Evolutionary conservation across 805 yeast species (phyloP).

Genomic region (Suhomyces faveliae): DNA sequence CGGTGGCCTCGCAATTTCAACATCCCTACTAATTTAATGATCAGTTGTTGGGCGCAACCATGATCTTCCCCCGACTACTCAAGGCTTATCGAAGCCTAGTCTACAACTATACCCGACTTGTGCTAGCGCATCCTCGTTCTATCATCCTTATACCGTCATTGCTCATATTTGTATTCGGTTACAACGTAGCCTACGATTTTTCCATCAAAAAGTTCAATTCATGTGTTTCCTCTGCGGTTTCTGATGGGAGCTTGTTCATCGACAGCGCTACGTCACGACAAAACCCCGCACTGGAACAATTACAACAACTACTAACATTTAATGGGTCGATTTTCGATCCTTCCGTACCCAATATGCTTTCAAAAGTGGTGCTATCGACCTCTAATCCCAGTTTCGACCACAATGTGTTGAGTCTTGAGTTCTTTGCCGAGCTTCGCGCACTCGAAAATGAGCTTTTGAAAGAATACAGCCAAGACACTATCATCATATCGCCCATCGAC

Average conservation of each 20-base stretch:
- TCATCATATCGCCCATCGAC: conserved; percentile 5
- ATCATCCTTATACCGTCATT: conserved; percentile 32
- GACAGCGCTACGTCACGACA: not conserved
- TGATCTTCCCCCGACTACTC: not conserved
- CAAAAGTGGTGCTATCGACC: conserved; percentile 10
- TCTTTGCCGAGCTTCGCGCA: conserved; percentile 11
- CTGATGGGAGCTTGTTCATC: not conserved
- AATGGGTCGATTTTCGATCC: not conserved
- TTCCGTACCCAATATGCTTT: not conserved
- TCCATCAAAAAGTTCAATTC: conserved; percentile 27
- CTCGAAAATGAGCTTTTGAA: conserved; percentile 6
- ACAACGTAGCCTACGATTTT: conserved; percentile 35
- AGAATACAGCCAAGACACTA: not conserved
- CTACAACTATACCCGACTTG: not conserved
- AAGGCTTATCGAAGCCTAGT: not conserved
- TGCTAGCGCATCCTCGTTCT: conserved; percentile 5
- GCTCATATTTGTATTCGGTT: conserved; percentile 31
- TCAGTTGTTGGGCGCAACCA: not conserved
- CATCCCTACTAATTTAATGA: not conserved
- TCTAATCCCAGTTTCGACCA: not conserved
- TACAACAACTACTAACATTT: not conserved
- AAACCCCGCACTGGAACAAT: not conserved
- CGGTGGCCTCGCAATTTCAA: too few relatives aligned
- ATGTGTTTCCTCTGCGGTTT: conserved; percentile 13
- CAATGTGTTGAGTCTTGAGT: conserved; percentile 14